Conservation (phyloP, 768 basidiomycete species). For the Phaffia australis region DNA sequence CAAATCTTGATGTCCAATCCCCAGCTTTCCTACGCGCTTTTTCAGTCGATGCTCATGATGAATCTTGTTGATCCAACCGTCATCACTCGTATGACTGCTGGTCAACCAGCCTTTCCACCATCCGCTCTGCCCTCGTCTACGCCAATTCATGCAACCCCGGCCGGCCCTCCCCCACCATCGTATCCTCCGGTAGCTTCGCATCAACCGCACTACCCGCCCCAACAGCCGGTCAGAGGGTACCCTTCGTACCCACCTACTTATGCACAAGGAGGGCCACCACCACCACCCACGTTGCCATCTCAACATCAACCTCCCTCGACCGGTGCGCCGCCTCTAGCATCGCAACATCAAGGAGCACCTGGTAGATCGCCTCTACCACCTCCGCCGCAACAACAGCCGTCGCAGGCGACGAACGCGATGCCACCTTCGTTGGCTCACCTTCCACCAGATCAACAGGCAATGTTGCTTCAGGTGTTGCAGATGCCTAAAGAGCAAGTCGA, state of each 20-base stretch:
- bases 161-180: slow-evolving; percentile 32
- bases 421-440: slow-evolving; percentile 29
- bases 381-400: slow-evolving; percentile 19
- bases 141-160: too few relatives aligned
- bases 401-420: neutral
- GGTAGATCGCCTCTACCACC: slow-evolving; percentile 36
- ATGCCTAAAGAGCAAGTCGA: slow-evolving; percentile 75
- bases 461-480: slow-evolving; percentile 76
- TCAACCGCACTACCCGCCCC: neutral
- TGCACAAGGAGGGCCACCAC: slow-evolving; percentile 26
- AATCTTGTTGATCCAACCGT: slow-evolving; percentile 83
- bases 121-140: too few relatives aligned
- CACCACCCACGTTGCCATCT: slow-evolving; percentile 34
- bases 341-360: slow-evolving; percentile 29
- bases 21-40: slow-evolving; percentile 88
- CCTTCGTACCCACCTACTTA: slow-evolving; percentile 31
- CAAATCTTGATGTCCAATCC: slow-evolving; percentile 69
- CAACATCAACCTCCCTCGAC: slow-evolving; percentile 30
- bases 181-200: neutral
- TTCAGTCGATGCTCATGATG: slow-evolving; percentile 85
- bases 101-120: too few relatives aligned
- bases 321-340: slow-evolving; percentile 36
- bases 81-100: slow-evolving; percentile 49
- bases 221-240: slow-evolving; percentile 28
- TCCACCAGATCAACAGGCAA: slow-evolving; percentile 42